Percentiles rank a stretch among this genome's conserved stretches.
These are phyloP conservation scores for Penicillium angulare DNA, from an alignment of 495 filamentous ascomycete species.

Conservation along the genomic window DNA sequence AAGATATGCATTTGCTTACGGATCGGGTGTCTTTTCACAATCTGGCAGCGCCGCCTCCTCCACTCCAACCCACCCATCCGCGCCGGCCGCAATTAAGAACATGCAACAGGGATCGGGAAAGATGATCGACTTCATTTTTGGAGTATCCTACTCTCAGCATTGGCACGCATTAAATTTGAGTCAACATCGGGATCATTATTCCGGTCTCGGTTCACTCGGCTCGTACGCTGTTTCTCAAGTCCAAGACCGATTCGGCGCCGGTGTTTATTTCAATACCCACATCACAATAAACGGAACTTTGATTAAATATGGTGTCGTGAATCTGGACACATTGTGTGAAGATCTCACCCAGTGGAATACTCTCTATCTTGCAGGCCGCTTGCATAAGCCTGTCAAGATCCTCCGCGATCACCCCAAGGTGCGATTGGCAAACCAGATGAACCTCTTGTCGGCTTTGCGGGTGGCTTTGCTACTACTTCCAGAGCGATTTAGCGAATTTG, in stretches of 20 bases:
- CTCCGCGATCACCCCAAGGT: conserved; percentile 89
- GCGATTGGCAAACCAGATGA: conserved; percentile 90
- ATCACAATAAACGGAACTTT: conserved; percentile 92
- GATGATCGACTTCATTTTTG: conserved; percentile 99
- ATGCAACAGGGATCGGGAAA: conserved; percentile 84
- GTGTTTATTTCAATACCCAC: conserved; percentile 96
- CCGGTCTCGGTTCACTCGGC: conserved; percentile 76
- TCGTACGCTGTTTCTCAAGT: conserved; percentile 78
- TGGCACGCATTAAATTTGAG: conserved; percentile 91
- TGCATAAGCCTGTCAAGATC: conserved; percentile 98
- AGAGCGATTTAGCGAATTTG: conserved; percentile 76
- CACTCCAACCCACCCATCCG: conserved; percentile 65
- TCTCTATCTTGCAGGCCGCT: conserved; percentile 86
- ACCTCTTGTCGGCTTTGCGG: conserved; percentile 85
- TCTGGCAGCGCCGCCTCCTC: conserved; percentile 45
- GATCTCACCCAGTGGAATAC: conserved; percentile 90
- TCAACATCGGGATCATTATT: conserved; percentile 92
- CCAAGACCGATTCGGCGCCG: conserved; percentile 86
- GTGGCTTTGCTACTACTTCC: conserved; percentile 86
- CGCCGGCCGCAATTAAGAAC: conserved; percentile 71
- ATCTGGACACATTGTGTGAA: conserved; percentile 77
- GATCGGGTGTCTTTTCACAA: conserved; percentile 93
- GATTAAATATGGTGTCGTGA: conserved; percentile 97
- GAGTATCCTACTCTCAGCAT: conserved; percentile 91
- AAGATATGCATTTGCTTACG: conserved; percentile 94